Base-by-base conservation (phyloP, 2,329 filamentous ascomycete genomes). In the Neonectria sp. region DNA sequence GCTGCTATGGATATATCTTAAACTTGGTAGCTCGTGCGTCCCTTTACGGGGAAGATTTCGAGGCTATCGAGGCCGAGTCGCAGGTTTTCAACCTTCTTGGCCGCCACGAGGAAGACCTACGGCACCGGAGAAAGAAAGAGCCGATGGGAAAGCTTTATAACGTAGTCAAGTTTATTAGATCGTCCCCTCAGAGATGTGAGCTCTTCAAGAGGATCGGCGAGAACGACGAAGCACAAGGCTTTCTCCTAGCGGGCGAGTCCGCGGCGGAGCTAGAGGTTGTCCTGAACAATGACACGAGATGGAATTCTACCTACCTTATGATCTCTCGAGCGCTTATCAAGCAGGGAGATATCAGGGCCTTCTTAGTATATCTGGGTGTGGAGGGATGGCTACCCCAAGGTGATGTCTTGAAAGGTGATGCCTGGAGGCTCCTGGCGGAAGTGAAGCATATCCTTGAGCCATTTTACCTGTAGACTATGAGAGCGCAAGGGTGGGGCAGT, bases 311-410 rank as follows among this genome's bases (percentile, higher is more conserved):
- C 46, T 59, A 59, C 3, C 56, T 59, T 24, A 59, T 59, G 45
- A 51, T 51, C 45, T 51, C 43, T 51, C 56, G n/a, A 59, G 56
- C 56, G n/a, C 56, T 51, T 37, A 33, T 59, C 56, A 59, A 59
- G 56, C 45, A 59, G 43, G 56, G 45, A 40, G 56, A 59, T 17
- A 51, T 37, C 31, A 59, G 31, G 45, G 56, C 56, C 43, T 59
- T 51, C 45, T 21, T 21, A 21, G 21, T 21, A 21, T 2, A 21
- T 21, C 21, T 21, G 21, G 21, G 21, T 21, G 21, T 29, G 7
- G 56, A 59, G 56, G 24, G 13, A 51, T 59, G 29, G 25, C 27
- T 52, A 6, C 49, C 49, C 49, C 6, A 52, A 21, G 49, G 49
- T 21, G 49, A 52, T 52, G n/a, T 31, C 49, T 35, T 52, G 48